These are phyloP conservation scores for Tolypocladium nubicola DNA, from an alignment of 2,329 filamentous ascomycete genomes.

Conservation along the genomic window DNA sequence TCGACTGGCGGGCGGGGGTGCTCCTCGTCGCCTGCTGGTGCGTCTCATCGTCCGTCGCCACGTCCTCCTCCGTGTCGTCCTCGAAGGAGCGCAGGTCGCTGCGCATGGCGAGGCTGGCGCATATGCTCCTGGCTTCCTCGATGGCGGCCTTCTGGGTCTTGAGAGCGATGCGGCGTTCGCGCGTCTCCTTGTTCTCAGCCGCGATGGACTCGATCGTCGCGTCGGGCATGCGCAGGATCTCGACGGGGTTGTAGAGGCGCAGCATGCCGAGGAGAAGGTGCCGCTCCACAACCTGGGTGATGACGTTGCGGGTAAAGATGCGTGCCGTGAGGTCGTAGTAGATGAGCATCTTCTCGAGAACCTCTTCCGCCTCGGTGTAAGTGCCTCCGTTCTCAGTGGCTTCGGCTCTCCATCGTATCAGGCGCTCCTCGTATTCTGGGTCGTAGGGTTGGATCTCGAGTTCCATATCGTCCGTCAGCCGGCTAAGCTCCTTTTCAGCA, in stretches of 20 bases:
- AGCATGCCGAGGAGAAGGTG: slow-evolving; percentile 42
- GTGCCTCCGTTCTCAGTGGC: slow-evolving; percentile 31
- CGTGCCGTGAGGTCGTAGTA: slow-evolving; percentile 43
- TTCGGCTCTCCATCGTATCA: slow-evolving; percentile 34
- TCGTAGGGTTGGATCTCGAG: slow-evolving; percentile 43
- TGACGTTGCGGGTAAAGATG: slow-evolving; percentile 41
- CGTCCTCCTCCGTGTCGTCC: slow-evolving; percentile 23
- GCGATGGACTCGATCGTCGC: slow-evolving; percentile 37
- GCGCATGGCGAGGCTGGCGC: slow-evolving; percentile 39
- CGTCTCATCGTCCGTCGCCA: slow-evolving; percentile 19
- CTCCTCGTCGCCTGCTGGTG: slow-evolving; percentile 4
- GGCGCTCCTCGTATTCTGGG: slow-evolving; percentile 40
- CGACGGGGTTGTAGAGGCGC: slow-evolving; percentile 40
- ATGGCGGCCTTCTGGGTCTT: slow-evolving; percentile 39
- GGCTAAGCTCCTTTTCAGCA: slow-evolving; percentile 34
- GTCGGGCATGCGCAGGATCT: slow-evolving; percentile 35
- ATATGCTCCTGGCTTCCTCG: slow-evolving; percentile 38
- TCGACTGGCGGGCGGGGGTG: slow-evolving; percentile 6
- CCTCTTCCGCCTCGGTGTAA: slow-evolving; percentile 41
- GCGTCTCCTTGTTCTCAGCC: slow-evolving; percentile 41
- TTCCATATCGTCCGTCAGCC: slow-evolving; percentile 38
- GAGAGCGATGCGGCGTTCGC: slow-evolving; percentile 35
- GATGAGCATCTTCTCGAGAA: slow-evolving; percentile 45
- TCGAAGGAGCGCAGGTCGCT: slow-evolving; percentile 34
- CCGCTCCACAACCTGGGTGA: slow-evolving; percentile 40